Percentiles rank a stretch among this genome's conserved stretches.
These are phyloP conservation scores for Kregervanrija pseudodelftensis DNA, from an alignment of 805 yeast genomes.

Conservation along the genomic window DNA sequence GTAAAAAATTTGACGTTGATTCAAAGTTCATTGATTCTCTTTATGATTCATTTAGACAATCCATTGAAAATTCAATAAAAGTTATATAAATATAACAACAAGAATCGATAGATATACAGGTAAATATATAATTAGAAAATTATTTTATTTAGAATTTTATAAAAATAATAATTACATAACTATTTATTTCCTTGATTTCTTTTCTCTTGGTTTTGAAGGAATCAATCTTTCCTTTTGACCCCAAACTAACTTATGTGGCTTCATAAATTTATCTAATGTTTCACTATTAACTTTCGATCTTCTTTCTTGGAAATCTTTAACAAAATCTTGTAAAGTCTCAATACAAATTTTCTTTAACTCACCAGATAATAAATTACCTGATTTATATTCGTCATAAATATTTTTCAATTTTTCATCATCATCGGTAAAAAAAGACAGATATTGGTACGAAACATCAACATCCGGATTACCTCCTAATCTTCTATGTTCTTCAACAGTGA, in stretches of 20 bases:
- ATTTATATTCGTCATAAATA: constrained; percentile 56
- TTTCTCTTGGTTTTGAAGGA: constrained; percentile 51
- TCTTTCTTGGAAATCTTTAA: constrained; percentile 72
- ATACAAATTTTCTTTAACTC: constrained; percentile 89
- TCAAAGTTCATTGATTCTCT: constrained; percentile 7
- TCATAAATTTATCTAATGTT: constrained; percentile 63
- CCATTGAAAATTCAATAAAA: constrained; percentile 1
- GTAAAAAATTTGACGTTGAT: constrained; percentile 15
- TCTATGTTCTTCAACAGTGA: constrained; percentile 85
- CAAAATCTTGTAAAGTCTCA: constrained; percentile 71
- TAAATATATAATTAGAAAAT: neutral
- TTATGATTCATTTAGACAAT: neutral
- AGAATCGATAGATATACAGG: constrained; percentile 1
- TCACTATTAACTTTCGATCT: constrained; percentile 61
- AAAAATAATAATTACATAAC: neutral
- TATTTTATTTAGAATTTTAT: neutral
- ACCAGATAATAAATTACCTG: constrained; percentile 83
- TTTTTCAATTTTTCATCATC: constrained; percentile 74
- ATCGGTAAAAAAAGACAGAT: constrained; percentile 79
- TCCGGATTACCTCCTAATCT: constrained; percentile 89
- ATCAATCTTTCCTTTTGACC: constrained; percentile 72
- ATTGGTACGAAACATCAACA: constrained; percentile 92
- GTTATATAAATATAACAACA: constrained; percentile 1
- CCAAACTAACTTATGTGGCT: constrained; percentile 71
- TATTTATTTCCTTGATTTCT: constrained; percentile 28